Evolutionary conservation across 441 rosid species (phyloP).

Genomic region (Capsella rubella): DNA sequence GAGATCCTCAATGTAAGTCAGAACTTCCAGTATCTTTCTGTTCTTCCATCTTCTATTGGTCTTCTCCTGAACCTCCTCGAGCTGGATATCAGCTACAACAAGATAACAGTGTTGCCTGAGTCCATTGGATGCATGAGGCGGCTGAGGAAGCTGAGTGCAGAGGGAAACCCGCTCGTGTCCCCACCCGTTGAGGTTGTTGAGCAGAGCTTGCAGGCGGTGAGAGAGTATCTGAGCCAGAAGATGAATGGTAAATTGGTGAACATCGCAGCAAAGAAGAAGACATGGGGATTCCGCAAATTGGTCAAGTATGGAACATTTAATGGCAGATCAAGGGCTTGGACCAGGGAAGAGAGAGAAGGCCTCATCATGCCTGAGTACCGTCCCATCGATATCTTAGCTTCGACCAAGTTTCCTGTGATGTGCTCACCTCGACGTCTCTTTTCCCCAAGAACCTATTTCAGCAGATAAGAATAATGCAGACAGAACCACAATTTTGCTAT

Average conservation of each 20-base stretch:
- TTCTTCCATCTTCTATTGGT: conserved; percentile 74
- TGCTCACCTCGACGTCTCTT: conserved; percentile 82
- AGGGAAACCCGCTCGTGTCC: conserved; percentile 83
- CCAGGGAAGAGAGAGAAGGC: conserved; percentile 53
- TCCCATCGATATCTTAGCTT: conserved; percentile 58
- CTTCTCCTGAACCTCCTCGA: conserved; percentile 77
- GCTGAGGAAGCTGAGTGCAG: conserved; percentile 68
- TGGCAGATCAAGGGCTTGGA: conserved; percentile 43
- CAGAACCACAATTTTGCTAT: conserved; percentile 14
- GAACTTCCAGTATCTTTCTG: conserved; percentile 77
- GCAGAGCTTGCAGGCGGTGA: conserved; percentile 60
- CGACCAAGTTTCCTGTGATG: conserved; percentile 65
- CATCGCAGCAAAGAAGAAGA: conserved; percentile 55
- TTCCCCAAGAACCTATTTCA: conserved; percentile 61
- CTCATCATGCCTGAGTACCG: conserved; percentile 54
- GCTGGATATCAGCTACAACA: conserved; percentile 85
- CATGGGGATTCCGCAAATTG: conserved; percentile 74
- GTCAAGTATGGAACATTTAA: conserved; percentile 69
- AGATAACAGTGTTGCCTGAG: conserved; percentile 63
- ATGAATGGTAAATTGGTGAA: conserved; percentile 50
- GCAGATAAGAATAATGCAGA: conserved; percentile 37
- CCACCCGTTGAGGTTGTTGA: conserved; percentile 76
- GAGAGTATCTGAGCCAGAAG: conserved; percentile 69
- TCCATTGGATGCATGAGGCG: conserved; percentile 81
- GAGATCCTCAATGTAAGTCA: conserved; percentile 86